These are phyloP conservation scores for Mychonastes homosphaera DNA, from an alignment of 139 green algal genomes.

Conservation along the genomic window DNA sequence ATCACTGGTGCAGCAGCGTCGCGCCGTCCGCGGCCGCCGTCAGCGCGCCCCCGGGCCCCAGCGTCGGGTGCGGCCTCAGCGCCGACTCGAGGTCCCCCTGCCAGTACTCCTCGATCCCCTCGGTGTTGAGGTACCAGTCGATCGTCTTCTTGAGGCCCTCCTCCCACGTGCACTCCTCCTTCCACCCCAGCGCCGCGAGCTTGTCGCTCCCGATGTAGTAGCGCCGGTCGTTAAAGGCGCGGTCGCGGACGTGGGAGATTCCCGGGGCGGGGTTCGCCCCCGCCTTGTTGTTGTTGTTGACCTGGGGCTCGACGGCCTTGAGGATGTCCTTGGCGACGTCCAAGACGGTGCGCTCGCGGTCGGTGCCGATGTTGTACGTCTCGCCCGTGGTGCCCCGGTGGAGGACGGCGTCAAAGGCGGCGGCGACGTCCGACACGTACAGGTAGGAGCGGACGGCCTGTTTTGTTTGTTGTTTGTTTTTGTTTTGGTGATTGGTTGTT, in stretches of 20 bases:
- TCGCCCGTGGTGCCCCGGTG: conserved; percentile 57
- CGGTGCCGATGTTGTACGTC: conserved; percentile 96
- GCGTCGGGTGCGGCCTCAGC: conserved; percentile 51
- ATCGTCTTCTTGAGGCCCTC: conserved; percentile 85
- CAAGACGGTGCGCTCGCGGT: conserved; percentile 80
- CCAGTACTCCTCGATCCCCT: conserved; percentile 60
- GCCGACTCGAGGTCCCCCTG: conserved; percentile 63
- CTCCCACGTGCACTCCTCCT: conserved; percentile 75
- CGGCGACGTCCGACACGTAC: conserved; percentile 90
- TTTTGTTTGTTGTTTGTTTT: conserved; percentile 4
- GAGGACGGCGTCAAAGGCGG: conserved; percentile 81
- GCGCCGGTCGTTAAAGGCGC: conserved; percentile 81
- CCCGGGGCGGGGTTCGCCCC: conserved; percentile 25
- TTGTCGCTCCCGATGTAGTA: conserved; percentile 95
- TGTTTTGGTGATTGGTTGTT: neutral
- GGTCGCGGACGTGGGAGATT: conserved; percentile 51
- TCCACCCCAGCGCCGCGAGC: conserved; percentile 83
- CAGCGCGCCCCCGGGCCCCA: conserved; percentile 5
- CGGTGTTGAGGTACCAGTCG: conserved; percentile 68
- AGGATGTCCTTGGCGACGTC: conserved; percentile 55
- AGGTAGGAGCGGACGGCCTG: conserved; percentile 55
- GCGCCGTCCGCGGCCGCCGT: too few species aligned
- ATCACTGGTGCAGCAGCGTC: too few species aligned
- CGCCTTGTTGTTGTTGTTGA: conserved; percentile 40
- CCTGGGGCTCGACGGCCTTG: conserved; percentile 39